These are phyloP conservation scores for Ceratocystis eucalypticola DNA, from an alignment of 2,329 filamentous ascomycete species.

Conservation along the genomic window DNA sequence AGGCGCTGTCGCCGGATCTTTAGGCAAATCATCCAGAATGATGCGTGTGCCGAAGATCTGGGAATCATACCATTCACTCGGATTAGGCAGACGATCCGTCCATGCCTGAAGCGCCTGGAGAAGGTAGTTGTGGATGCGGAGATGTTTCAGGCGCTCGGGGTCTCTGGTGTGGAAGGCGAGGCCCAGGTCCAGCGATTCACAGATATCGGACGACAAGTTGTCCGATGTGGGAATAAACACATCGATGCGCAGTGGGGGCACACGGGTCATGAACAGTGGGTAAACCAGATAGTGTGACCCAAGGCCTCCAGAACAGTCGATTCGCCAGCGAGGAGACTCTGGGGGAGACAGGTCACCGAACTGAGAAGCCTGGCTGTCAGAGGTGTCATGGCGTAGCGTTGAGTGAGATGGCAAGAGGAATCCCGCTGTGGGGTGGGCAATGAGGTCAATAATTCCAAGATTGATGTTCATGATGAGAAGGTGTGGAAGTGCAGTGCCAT, in stretches of 20 bases:
- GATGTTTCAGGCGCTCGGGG: conserved; percentile 32
- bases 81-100: conserved; percentile 28
- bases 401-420: conserved; percentile 24
- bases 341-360: conserved; percentile 41
- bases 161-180: conserved; percentile 44
- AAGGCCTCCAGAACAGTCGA: conserved; percentile 44
- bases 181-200: conserved; percentile 36
- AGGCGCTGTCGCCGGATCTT: conserved; percentile 33
- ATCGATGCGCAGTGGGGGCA: conserved; percentile 42
- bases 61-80: conserved; percentile 29
- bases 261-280: conserved; percentile 36
- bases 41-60: conserved; percentile 46
- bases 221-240: conserved; percentile 42
- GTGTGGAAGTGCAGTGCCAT: background rate
- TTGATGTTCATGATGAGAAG: conserved; percentile 39
- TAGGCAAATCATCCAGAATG: conserved; percentile 38
- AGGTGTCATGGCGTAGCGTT: too few relatives aligned
- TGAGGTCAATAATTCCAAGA: conserved; percentile 38
- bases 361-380: conserved; percentile 23
- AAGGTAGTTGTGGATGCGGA: conserved; percentile 42
- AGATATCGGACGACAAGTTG: conserved; percentile 30
- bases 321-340: conserved; percentile 37
- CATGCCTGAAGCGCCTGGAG: conserved; percentile 41
- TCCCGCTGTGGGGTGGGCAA: conserved; percentile 45
- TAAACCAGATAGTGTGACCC: conserved; percentile 45